Conservation (phyloP, 1,139 yeast species). For the Kodamaea suecica region DNA sequence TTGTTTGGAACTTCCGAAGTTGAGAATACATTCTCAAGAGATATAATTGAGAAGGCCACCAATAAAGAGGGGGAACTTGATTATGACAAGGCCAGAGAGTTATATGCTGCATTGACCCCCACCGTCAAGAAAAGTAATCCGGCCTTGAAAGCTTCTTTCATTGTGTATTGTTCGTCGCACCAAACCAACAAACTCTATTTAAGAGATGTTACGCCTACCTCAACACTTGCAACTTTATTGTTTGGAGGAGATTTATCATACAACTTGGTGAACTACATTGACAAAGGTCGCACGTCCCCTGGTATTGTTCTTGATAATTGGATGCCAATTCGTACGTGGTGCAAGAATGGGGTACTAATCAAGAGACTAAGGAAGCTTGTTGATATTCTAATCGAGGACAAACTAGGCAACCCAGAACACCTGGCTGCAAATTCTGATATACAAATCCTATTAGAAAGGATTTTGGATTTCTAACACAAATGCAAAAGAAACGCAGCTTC, state of each 20-base stretch:
- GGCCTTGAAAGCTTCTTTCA: conserved; percentile 48
- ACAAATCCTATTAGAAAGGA: conserved; percentile 11
- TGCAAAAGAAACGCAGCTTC: background rate
- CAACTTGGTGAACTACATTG: conserved; percentile 48
- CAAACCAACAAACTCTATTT: conserved; percentile 68
- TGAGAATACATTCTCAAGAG: conserved; percentile 10
- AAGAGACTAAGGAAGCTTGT: conserved; percentile 64
- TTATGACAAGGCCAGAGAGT: conserved; percentile 26
- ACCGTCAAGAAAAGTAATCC: conserved; percentile 24
- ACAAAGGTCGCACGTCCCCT: conserved; percentile 44
- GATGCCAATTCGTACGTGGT: conserved; percentile 91
- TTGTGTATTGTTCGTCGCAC: conserved; percentile 54
- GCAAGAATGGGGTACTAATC: conserved; percentile 84
- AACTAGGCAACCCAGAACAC: conserved; percentile 29
- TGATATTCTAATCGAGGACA: conserved; percentile 63
- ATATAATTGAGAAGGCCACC: conserved; percentile 23
- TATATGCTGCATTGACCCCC: conserved; percentile 30
- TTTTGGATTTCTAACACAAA: conserved; percentile 2
- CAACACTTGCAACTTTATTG: conserved; percentile 64
- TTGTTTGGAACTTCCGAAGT: conserved; percentile 39
- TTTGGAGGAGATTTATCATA: conserved; percentile 78
- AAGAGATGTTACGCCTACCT: conserved; percentile 75
- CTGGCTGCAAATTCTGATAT: conserved; percentile 11
- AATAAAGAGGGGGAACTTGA: conserved; percentile 42
- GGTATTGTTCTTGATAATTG: conserved; percentile 27